Conservation (phyloP, 768 basidiomycete species). For the Russula sp. region DNA sequence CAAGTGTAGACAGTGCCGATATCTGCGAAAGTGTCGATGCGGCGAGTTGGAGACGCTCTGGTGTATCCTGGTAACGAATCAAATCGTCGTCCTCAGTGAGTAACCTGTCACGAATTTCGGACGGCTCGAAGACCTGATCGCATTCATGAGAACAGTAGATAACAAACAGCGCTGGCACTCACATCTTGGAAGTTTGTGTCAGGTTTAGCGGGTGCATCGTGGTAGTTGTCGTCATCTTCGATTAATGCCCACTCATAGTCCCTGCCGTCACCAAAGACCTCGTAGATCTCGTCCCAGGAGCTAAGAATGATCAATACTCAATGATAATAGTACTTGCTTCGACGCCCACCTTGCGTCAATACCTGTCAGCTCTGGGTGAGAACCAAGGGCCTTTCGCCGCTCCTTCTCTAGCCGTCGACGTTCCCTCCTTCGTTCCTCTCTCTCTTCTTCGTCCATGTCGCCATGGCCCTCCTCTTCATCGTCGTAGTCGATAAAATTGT, state of each 20-base stretch:
- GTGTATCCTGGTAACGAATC: constrained; percentile 84
- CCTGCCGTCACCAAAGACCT: constrained; percentile 93
- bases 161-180: constrained; percentile 28
- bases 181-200: constrained; percentile 88
- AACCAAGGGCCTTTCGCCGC: constrained; percentile 58
- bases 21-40: constrained; percentile 74
- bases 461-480: constrained; percentile 53
- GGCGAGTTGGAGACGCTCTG: constrained; percentile 92
- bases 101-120: constrained; percentile 85
- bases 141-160: constrained; percentile 8
- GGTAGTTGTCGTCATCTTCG: constrained; percentile 60
- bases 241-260: constrained; percentile 94
- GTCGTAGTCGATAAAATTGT: constrained; percentile 72
- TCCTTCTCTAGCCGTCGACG: constrained; percentile 59
- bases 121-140: constrained; percentile 90
- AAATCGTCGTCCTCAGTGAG: constrained; percentile 92
- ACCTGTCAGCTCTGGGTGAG: constrained; percentile 65
- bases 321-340: not conserved
- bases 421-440: constrained; percentile 68
- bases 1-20: constrained; percentile 54
- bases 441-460: constrained; percentile 67
- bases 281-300: constrained; percentile 93
- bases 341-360: constrained; percentile 77
- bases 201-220: constrained; percentile 52
- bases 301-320: constrained; percentile 36